Conservation (phyloP, 306 rosid species). For the Inga laurina region DNA sequence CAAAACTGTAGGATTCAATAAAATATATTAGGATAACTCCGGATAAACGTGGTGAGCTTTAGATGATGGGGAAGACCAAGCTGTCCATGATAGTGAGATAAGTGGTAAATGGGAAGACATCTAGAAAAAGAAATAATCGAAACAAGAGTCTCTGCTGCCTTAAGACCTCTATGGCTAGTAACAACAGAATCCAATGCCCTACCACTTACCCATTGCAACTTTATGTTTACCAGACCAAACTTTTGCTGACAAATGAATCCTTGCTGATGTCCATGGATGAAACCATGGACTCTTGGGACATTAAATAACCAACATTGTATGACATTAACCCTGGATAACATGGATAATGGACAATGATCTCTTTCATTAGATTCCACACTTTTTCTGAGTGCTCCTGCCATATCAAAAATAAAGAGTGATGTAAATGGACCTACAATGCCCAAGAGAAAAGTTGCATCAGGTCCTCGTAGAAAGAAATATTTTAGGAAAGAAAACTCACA, state of each 20-base stretch:
- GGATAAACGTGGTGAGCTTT: constrained; percentile 64
- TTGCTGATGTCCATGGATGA: constrained; percentile 27
- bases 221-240: constrained; percentile 70
- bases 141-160: constrained; percentile 66
- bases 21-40: constrained; percentile 76
- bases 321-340: not conserved
- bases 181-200: constrained; percentile 66
- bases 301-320: constrained; percentile 37
- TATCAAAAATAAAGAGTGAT: not conserved
- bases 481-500: not conserved
- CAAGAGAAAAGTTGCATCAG: not conserved
- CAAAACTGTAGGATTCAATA: constrained; percentile 56
- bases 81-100: constrained; percentile 60
- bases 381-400: not conserved
- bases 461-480: not conserved
- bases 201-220: constrained; percentile 88
- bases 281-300: constrained; percentile 33
- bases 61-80: constrained; percentile 72
- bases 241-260: constrained; percentile 56
- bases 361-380: not conserved
- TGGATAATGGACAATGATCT: not conserved
- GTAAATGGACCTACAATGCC: not conserved
- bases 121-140: constrained; percentile 54
- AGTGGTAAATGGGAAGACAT: constrained; percentile 65
- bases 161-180: constrained; percentile 61